Evolutionary conservation across 1,139 yeast genomes (phyloP), one percentile per base, ranked within the genome.

Genomic region (Waltiozyma sp.): DNA sequence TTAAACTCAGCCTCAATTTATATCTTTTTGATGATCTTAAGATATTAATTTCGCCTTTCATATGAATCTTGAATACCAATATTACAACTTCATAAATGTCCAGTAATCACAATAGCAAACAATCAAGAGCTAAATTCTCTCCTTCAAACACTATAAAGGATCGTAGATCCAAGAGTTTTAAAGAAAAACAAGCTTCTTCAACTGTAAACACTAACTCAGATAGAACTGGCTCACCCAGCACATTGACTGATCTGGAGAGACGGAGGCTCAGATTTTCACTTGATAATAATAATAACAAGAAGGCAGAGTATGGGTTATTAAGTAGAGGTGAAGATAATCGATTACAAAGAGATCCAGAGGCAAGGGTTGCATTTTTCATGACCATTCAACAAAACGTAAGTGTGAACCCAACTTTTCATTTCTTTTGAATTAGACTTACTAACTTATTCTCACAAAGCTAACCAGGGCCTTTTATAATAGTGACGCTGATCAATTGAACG

Each of bases 241-340:
- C 34, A n/a, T 31, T 31, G 34, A 31, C 34, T 31, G 49, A 43
- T 4, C 41, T 52, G 18, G 49, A 44, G 31, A 48, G 41, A 23
- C 43, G 60, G 28, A 40, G 44, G 37, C 46, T 40, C 23, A 43
- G 53, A 38, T 56, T 56, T 10, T 31, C 34, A 35, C 39, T 37
- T 2, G 41, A 18, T 1, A 41, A 43, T 1, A 23, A 41, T 4
- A 37, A 39, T 3, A 41, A 42, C 3, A 42, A 42, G 4, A 42
- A 42, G 7, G 39, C 41, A 1, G 60, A 59, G 3, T 75, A 70
- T 50, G 85, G 85, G 1, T 63, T 70, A 39, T 60, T 75, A 2
- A 77, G 84, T 49, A 61, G 84, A 42, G 84, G 84, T 1, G 82
- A 76, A 44, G 82, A 75, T 47, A 56, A 57, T 41, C 56, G 73